Conservation (phyloP, 129 eudicot genomes). For the Cynara cardunculus region DNA sequence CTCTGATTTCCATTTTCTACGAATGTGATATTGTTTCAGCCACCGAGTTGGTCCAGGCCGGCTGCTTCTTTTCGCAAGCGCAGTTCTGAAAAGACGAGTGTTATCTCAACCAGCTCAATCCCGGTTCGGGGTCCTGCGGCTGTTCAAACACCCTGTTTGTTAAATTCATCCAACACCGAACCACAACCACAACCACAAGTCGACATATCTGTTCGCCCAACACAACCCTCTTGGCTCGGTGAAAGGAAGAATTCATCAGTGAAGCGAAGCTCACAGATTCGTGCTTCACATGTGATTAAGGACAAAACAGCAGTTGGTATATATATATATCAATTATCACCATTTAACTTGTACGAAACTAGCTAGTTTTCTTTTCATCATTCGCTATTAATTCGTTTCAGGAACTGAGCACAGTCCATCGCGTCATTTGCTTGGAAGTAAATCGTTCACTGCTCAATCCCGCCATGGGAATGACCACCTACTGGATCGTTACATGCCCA, state of each 20-base stretch:
- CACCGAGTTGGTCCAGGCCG: not conserved
- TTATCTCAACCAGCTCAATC: not conserved
- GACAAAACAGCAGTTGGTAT: not conserved
- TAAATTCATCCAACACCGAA: not conserved
- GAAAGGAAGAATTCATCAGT: not conserved
- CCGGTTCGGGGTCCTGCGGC: not conserved
- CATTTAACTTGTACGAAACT: not conserved
- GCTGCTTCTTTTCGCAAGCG: not conserved
- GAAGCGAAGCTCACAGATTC: not conserved
- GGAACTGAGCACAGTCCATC: not conserved
- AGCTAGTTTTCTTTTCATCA: not conserved
- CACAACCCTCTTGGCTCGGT: not conserved
- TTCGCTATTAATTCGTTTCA: not conserved
- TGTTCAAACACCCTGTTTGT: not conserved
- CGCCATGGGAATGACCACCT: slow-evolving; percentile 25
- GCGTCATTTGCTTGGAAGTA: slow-evolving; percentile 1
- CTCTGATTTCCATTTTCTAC: not conserved
- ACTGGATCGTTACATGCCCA: slow-evolving; percentile 43
- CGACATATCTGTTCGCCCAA: not conserved
- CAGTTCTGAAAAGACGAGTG: not conserved
- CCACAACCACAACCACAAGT: no score
- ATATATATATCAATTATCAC: not conserved
- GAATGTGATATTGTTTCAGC: not conserved
- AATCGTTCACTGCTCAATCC: slow-evolving; percentile 11
- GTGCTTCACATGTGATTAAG: not conserved